phyloP scores from a whole-genome alignment of 148 eudicot species.

The Chenopodium suecicum region DNA sequence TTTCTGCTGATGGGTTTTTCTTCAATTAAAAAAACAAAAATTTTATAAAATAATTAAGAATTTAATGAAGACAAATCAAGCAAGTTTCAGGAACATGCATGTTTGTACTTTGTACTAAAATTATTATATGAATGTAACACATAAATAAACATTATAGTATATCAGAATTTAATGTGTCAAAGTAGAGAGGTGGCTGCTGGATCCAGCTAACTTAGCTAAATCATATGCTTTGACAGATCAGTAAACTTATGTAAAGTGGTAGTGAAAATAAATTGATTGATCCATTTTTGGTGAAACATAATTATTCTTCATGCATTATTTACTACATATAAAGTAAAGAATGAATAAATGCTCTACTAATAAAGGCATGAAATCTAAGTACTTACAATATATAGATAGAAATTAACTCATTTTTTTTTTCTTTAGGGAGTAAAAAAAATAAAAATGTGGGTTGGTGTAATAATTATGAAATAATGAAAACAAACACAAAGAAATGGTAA shows the following conservation, averaged over 20 bases:
- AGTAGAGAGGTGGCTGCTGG: conserved; percentile 14
- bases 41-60: neutral
- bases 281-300: conserved; percentile 16
- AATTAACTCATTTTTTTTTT: neutral
- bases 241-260: conserved; percentile 18
- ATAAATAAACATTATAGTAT: conserved; percentile 7
- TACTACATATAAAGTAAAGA: conserved; percentile 13
- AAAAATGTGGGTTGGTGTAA: neutral
- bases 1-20: conserved; percentile 16
- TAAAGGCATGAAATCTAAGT: conserved; percentile 12
- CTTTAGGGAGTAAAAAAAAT: neutral
- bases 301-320: neutral
- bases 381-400: neutral
- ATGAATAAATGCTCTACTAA: conserved; percentile 18
- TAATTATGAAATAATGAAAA: neutral
- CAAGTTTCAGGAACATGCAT: conserved; percentile 36
- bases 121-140: conserved; percentile 15
- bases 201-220: conserved; percentile 24
- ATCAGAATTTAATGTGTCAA: conserved; percentile 19
- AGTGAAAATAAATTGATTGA: conserved; percentile 10
- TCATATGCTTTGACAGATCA: conserved; percentile 28
- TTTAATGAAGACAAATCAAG: conserved; percentile 29
- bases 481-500: neutral
- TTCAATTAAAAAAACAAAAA: neutral
- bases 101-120: conserved; percentile 30